phyloP scores from a whole-genome alignment of 176 grass and related monocot species.

The Urochloa ruziziensis region DNA sequence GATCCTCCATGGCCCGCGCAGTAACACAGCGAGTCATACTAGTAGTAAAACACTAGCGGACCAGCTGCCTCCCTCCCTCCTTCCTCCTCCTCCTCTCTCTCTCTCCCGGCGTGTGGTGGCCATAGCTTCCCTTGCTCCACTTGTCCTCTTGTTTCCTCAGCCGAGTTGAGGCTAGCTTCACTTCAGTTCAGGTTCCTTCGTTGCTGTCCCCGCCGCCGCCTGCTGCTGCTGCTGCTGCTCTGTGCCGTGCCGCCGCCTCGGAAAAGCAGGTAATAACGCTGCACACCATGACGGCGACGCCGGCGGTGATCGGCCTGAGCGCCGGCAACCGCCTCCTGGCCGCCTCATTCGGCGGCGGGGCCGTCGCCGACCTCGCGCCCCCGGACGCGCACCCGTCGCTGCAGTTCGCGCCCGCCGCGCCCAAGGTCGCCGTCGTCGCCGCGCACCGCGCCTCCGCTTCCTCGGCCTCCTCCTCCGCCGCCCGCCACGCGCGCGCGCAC shows the following conservation, averaged over 20 bases:
- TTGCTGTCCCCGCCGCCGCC: not conserved
- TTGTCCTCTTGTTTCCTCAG: not conserved
- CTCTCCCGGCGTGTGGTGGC: slow-evolving; percentile 20
- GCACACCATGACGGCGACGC: slow-evolving; percentile 66
- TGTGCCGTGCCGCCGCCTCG: not conserved
- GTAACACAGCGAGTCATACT: not conserved
- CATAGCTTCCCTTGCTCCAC: slow-evolving; percentile 6
- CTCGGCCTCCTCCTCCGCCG: slow-evolving; percentile 24
- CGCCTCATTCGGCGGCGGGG: slow-evolving; percentile 58
- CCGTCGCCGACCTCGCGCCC: slow-evolving; percentile 35
- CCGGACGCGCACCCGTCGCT: slow-evolving; percentile 22
- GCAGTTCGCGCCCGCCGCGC: slow-evolving; percentile 29
- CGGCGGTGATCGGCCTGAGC: slow-evolving; percentile 84
- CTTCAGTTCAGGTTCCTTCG: not conserved
- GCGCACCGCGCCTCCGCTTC: slow-evolving; percentile 37
- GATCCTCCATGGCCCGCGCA: not conserved
- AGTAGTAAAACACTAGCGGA: slow-evolving; percentile 31
- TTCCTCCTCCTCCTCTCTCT: not conserved
- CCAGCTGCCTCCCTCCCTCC: not conserved
- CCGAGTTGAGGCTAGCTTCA: not conserved
- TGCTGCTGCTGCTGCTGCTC: no score
- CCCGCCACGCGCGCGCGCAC: slow-evolving; percentile 41
- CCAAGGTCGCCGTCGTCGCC: slow-evolving; percentile 56
- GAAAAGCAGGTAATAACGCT: slow-evolving; percentile 9
- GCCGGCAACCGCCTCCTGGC: slow-evolving; percentile 77